phyloP scores from a whole-genome alignment of 2,329 filamentous ascomycete species.

The Seiridium unicorne region DNA sequence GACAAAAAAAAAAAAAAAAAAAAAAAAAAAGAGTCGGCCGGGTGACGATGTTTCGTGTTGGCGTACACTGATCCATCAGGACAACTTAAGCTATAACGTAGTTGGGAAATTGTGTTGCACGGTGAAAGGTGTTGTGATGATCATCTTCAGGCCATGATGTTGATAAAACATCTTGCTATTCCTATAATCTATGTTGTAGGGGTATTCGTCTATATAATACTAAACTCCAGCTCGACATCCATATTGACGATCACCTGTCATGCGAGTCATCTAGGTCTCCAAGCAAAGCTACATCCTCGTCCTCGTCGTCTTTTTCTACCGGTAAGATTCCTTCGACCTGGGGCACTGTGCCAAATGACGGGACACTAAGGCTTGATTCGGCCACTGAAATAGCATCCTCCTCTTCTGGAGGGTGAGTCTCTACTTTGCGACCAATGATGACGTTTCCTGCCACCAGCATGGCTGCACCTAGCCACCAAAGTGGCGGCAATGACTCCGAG shows the following conservation, averaged over 20 bases:
- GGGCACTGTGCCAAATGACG: not conserved
- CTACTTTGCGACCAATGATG: conserved; percentile 66
- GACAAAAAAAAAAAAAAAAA: no score
- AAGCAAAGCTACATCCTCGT: conserved; percentile 9
- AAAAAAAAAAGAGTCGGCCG: no score
- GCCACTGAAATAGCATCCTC: not conserved
- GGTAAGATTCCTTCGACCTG: not conserved
- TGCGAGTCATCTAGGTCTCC: not conserved
- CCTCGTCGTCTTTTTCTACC: conserved; percentile 6
- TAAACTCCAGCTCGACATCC: no score
- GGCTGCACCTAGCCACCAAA: conserved; percentile 76
- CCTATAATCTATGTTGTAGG: no score
- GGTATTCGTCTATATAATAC: no score
- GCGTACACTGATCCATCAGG: no score
- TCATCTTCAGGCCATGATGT: no score
- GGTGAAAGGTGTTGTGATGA: no score
- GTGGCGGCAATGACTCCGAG: conserved; percentile 64
- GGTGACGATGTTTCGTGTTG: no score
- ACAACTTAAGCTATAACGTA: no score
- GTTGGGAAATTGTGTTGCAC: no score
- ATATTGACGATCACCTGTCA: not conserved
- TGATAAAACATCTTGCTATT: no score
- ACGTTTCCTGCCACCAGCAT: conserved; percentile 75
- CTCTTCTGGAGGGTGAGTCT: conserved; percentile 5
- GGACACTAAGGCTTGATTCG: not conserved